These are phyloP conservation scores for Pseudopithomyces chartarum DNA, from an alignment of 2,329 filamentous ascomycete genomes.

Conservation along the genomic window DNA sequence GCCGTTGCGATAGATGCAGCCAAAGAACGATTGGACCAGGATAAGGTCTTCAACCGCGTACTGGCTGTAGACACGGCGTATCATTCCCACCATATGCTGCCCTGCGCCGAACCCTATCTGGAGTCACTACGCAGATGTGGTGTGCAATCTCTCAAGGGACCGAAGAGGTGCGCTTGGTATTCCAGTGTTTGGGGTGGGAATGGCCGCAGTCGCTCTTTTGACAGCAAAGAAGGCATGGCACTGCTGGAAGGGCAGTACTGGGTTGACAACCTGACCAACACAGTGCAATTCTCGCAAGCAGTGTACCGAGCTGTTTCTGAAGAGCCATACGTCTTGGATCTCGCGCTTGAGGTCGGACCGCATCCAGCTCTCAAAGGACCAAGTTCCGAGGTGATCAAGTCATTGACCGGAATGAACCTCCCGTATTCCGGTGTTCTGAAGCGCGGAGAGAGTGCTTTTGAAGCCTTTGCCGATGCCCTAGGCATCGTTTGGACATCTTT, in stretches of 20 bases:
- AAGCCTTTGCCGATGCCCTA: slow-evolving; percentile 21
- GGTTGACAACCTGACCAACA: slow-evolving; percentile 52
- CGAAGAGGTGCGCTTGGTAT: no score
- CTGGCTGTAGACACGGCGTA: slow-evolving; percentile 53
- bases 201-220: no score
- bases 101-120: slow-evolving; percentile 13
- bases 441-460: slow-evolving; percentile 28
- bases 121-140: no score
- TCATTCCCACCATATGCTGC: slow-evolving; percentile 51
- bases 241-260: no score
- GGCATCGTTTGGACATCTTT: slow-evolving; percentile 23
- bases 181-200: no score
- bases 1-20: slow-evolving; percentile 42
- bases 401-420: not conserved
- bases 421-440: slow-evolving; percentile 25
- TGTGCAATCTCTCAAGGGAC: no score
- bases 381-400: slow-evolving; percentile 37
- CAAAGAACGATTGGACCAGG: slow-evolving; percentile 38
- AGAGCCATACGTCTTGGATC: slow-evolving; percentile 42
- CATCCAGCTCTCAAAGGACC: slow-evolving; percentile 54
- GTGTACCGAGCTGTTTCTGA: slow-evolving; percentile 26
- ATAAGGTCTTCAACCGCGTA: slow-evolving; percentile 47
- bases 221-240: not conserved
- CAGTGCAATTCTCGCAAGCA: slow-evolving; percentile 53
- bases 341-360: slow-evolving; percentile 56